phyloP scores from a whole-genome alignment of 1,139 yeast species.

The Spathaspora sp. region DNA sequence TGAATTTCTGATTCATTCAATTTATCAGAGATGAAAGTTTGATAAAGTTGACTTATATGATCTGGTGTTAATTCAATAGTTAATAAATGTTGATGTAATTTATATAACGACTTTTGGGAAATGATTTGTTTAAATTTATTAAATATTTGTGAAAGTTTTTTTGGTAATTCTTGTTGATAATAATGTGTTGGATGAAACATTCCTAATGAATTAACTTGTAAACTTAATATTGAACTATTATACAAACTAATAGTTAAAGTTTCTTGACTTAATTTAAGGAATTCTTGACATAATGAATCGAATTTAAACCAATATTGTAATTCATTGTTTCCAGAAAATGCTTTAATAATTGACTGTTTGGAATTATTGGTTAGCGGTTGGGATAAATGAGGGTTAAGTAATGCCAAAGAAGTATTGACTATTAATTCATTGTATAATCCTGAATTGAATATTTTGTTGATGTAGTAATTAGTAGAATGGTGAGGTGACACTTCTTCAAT shows the following conservation, averaged over 20 bases:
- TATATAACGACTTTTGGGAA: conserved; percentile 28
- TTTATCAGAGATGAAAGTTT: conserved; percentile 22
- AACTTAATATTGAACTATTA: conserved; percentile 15
- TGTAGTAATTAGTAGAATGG: conserved; percentile 36
- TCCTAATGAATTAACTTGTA: conserved; percentile 38
- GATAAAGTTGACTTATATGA: conserved; percentile 22
- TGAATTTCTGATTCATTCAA: conserved; percentile 24
- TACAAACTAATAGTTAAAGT: conserved; percentile 25
- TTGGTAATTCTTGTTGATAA: conserved; percentile 23
- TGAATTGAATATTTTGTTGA: conserved; percentile 45
- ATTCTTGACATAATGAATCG: conserved; percentile 64
- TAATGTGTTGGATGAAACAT: conserved; percentile 33
- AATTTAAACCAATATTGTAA: conserved; percentile 52
- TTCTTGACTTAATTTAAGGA: conserved; percentile 58
- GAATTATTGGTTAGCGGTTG: not conserved
- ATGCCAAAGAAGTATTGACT: conserved; percentile 39
- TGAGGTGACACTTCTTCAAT: conserved; percentile 24
- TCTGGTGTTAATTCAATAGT: conserved; percentile 16
- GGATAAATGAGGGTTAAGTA: conserved; percentile 28
- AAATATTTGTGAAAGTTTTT: conserved; percentile 24
- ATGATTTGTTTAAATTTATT: conserved; percentile 20
- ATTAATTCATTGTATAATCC: conserved; percentile 46
- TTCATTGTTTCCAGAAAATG: conserved; percentile 5
- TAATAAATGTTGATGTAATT: conserved; percentile 19
- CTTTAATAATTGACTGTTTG: not conserved